These are phyloP conservation scores for Liquidambar formosana DNA, from an alignment of 164 flowering plant genomes.

Conservation along the genomic window DNA sequence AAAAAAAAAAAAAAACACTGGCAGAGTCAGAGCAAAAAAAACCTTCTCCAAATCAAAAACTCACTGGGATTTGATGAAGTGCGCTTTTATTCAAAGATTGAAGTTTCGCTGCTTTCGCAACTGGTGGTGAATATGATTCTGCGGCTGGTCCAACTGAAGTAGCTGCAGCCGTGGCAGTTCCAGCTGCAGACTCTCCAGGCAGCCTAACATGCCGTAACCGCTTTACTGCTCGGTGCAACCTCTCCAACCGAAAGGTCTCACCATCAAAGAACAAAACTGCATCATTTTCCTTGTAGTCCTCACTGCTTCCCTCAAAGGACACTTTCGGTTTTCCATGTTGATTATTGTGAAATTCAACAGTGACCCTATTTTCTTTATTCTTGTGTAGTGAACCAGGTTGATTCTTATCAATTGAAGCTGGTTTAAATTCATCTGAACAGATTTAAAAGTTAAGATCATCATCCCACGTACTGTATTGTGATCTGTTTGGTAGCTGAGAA, in stretches of 20 bases:
- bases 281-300: slow-evolving; percentile 81
- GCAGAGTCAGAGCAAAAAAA: neutral
- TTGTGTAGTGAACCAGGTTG: slow-evolving; percentile 70
- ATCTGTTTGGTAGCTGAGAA: too few relatives aligned
- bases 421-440: slow-evolving; percentile 71
- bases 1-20: neutral
- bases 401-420: slow-evolving; percentile 81
- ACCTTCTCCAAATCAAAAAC: slow-evolving; percentile 7
- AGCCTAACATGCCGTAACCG: slow-evolving; percentile 63
- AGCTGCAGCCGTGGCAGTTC: slow-evolving; percentile 19
- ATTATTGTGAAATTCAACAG: slow-evolving; percentile 72
- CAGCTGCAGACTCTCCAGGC: slow-evolving; percentile 60
- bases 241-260: slow-evolving; percentile 61
- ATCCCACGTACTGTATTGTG: neutral
- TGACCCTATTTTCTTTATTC: slow-evolving; percentile 69
- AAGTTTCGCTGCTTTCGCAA: slow-evolving; percentile 41
- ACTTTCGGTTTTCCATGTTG: slow-evolving; percentile 79
- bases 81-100: slow-evolving; percentile 35
- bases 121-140: slow-evolving; percentile 49
- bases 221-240: slow-evolving; percentile 79
- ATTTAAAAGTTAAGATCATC: neutral
- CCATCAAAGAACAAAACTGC: slow-evolving; percentile 87
- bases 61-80: slow-evolving; percentile 43
- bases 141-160: slow-evolving; percentile 24
- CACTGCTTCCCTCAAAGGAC: slow-evolving; percentile 69